A percentile compares a stretch with the other conserved stretches of the same genome.
Conservation (phyloP, 2,329 filamentous ascomycete species). For the Hypocrella siamensis region DNA sequence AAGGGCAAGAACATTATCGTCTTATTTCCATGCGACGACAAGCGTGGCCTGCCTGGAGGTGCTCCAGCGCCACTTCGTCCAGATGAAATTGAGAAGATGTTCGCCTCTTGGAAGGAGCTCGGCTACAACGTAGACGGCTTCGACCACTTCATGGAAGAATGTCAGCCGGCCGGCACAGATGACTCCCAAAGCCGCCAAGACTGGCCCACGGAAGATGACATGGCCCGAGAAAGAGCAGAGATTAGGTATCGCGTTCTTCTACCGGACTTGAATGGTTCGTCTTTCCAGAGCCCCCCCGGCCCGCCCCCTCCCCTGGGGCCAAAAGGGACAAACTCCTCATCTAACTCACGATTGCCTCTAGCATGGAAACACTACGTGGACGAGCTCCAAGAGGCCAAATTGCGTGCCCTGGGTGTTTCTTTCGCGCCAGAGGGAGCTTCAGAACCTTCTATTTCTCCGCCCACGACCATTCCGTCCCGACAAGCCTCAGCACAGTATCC, state of each 20-base stretch:
- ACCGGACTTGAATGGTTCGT: slow-evolving; percentile 49
- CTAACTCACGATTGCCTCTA: slow-evolving; percentile 10
- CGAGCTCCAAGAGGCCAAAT: slow-evolving; percentile 76
- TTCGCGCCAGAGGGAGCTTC: slow-evolving; percentile 58
- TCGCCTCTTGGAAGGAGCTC: slow-evolving; percentile 49
- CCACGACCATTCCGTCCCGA: slow-evolving; percentile 43
- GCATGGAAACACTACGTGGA: slow-evolving; percentile 64
- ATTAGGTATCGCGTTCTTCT: slow-evolving; percentile 46
- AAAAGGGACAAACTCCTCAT: too few species aligned
- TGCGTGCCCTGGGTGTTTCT: slow-evolving; percentile 79
- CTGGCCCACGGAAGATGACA: slow-evolving; percentile 49
- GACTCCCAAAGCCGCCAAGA: slow-evolving; percentile 49
- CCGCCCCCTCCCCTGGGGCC: background rate
- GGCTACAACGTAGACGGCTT: slow-evolving; percentile 58
- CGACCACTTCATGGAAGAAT: slow-evolving; percentile 38
- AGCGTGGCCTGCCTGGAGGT: slow-evolving; percentile 41
- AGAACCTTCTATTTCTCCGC: slow-evolving; percentile 49
- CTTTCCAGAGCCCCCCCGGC: too few species aligned
- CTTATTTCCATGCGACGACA: slow-evolving; percentile 50
- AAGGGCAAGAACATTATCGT: slow-evolving; percentile 62
- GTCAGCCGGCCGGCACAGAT: slow-evolving; percentile 19
- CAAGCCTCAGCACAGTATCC: slow-evolving; percentile 62
- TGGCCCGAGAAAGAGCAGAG: slow-evolving; percentile 37
- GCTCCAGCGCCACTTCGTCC: slow-evolving; percentile 37
- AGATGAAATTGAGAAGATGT: slow-evolving; percentile 43